These are phyloP conservation scores for Chytridium lagenaria DNA, from an alignment of 371 early-diverging fungal genomes.

Conservation along the genomic window DNA sequence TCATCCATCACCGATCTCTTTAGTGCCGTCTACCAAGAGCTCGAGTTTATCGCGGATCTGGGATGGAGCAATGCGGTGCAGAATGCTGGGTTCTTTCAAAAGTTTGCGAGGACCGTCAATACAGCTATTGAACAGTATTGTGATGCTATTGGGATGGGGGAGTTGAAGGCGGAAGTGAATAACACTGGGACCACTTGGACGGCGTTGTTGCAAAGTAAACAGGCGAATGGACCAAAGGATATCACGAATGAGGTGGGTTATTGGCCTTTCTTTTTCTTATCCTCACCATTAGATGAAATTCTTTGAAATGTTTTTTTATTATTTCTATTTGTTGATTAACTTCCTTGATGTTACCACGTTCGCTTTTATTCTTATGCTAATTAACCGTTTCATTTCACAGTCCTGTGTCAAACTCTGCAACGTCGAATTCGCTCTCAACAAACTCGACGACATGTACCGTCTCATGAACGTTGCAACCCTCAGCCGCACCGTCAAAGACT, in stretches of 20 bases:
- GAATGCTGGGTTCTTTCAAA: slow-evolving; percentile 51
- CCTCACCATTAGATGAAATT: neutral
- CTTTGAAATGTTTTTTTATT: slow-evolving; percentile 4
- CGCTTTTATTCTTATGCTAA: no score
- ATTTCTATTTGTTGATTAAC: no score
- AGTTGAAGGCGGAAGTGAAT: slow-evolving; percentile 32
- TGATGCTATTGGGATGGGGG: slow-evolving; percentile 48
- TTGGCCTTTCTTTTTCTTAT: neutral
- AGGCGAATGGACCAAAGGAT: slow-evolving; percentile 48
- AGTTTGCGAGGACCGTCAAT: slow-evolving; percentile 52
- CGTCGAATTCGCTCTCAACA: slow-evolving; percentile 46
- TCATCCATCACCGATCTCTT: slow-evolving; percentile 52
- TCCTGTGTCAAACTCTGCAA: slow-evolving; percentile 56
- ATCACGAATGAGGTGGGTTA: slow-evolving; percentile 45
- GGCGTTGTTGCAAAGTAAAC: slow-evolving; percentile 29
- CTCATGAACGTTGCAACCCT: slow-evolving; percentile 47
- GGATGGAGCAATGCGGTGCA: slow-evolving; percentile 50
- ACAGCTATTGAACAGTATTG: slow-evolving; percentile 54
- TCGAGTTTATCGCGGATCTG: slow-evolving; percentile 49
- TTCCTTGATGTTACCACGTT: no score
- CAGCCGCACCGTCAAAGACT: slow-evolving; percentile 37
- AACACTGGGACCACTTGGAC: slow-evolving; percentile 24
- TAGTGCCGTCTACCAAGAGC: slow-evolving; percentile 49
- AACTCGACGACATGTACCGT: slow-evolving; percentile 49
- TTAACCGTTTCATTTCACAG: no score